Base-by-base conservation (phyloP, 331 rosid genomes). In the Pyracantha coccinea region DNA sequence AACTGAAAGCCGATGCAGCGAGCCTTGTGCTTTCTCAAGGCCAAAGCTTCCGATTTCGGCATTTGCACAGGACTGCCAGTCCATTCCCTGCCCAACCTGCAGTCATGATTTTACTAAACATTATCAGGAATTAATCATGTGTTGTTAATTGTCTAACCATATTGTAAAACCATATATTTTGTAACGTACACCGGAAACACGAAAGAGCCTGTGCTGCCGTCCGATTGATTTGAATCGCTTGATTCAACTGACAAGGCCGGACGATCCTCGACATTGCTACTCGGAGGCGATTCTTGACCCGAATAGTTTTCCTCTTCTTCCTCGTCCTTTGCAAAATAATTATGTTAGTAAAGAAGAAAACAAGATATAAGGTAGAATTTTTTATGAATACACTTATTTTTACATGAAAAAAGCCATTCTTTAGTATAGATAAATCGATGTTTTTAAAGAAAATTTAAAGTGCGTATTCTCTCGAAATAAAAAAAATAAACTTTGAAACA, bases 41-140 rank as follows among this genome's bases (percentile, higher is more conserved):
- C 88, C 75, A 76, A 17, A 13, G 69, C 86, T 81, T 86, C 87
- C 75, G 93, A 71, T 68, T 72, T 88, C 0, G 96, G 97, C 93
- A 93, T 82, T 64, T 76, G 84, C 76, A 35, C 91, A 0, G 97
- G 97, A 71, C 96, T 93, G 25, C 91, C 92, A 17, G 66, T 69
- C 90, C 92, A 87, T 28, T 93, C 96, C 92, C 83, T 77, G 44
- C 86, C 83, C 75, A 91, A 81, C 79, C 94, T 93, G 90, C 76
- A 33, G 57, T 73, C 38, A 31, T 65, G 16, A 54, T 72, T 61
- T 73, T 73, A 33, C 66, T 9, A 25, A 15, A 81, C 41, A 9
- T 27, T 19, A 65, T 63, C 15, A 65, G 50, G 25, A 31, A 10
- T 17, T 19, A 63, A 16, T 63, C 24, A 17, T 29, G 17, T 31